These are phyloP conservation scores for Garcia nutans DNA, from an alignment of 345 rosid genomes.

Conservation along the genomic window DNA sequence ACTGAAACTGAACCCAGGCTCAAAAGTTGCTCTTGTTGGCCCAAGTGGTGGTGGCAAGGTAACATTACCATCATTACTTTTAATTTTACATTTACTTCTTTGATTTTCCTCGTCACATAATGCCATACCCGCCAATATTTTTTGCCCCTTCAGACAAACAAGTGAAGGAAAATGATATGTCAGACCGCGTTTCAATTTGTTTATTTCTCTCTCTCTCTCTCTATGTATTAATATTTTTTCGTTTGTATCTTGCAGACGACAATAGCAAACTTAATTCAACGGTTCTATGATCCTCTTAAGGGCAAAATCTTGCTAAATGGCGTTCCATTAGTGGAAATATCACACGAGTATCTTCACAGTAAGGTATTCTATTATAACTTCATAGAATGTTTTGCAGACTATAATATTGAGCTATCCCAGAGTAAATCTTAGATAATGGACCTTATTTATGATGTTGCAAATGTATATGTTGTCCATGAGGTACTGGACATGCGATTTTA, in stretches of 20 bases:
- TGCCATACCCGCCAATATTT: no score
- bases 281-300: constrained; percentile 85
- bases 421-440: neutral
- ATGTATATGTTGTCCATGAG: neutral
- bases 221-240: neutral
- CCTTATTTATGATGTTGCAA: neutral
- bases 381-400: neutral
- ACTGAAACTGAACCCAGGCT: constrained; percentile 73
- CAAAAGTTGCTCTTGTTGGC: constrained; percentile 93
- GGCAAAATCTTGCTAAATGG: constrained; percentile 82
- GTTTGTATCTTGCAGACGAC: constrained; percentile 68
- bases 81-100: neutral
- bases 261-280: constrained; percentile 82
- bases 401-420: neutral
- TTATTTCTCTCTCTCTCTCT: neutral
- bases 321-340: constrained; percentile 71
- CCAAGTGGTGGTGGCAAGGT: constrained; percentile 99
- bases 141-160: neutral
- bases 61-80: constrained; percentile 17
- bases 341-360: constrained; percentile 75
- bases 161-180: neutral
- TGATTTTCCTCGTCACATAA: neutral
- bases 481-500: constrained; percentile 4
- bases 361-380: constrained; percentile 39
- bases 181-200: neutral